phyloP scores from a whole-genome alignment of 2,329 filamentous ascomycete species.

The Aspergillus sp. region DNA sequence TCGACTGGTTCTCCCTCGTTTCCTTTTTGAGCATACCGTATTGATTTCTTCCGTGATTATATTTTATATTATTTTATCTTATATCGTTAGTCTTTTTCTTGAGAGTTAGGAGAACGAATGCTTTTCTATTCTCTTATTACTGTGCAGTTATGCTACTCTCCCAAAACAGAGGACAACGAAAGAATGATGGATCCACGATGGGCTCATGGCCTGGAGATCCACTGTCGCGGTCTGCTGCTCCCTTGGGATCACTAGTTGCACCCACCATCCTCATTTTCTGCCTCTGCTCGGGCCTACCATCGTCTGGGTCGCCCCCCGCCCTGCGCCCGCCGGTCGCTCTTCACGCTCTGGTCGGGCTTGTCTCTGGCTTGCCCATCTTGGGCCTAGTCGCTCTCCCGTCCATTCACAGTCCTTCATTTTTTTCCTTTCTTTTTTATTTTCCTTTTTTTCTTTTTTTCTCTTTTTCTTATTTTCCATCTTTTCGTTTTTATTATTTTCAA shows the following conservation, averaged over 20 bases:
- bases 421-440: constrained; percentile 1
- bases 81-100: neutral
- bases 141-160: neutral
- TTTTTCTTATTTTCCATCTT: neutral
- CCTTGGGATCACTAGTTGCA: constrained; percentile 24
- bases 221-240: constrained; percentile 12
- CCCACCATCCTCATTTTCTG: constrained; percentile 14
- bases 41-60: neutral
- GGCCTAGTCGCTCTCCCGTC: constrained; percentile 3
- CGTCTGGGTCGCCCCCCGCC: constrained; percentile 18
- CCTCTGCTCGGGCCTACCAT: constrained; percentile 18
- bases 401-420: neutral
- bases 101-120: too few relatives aligned
- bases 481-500: constrained; percentile 5
- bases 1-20: neutral
- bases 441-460: neutral
- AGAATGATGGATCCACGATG: constrained; percentile 16
- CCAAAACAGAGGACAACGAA: too few relatives aligned
- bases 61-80: neutral
- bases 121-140: neutral
- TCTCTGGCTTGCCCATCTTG: neutral
- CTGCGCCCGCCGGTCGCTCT: constrained; percentile 17
- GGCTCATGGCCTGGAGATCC: constrained; percentile 18
- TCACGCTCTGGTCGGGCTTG: constrained; percentile 6
- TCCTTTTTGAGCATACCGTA: neutral